These are phyloP conservation scores for Oryza nivara DNA, from an alignment of 176 grass and related monocot genomes.

Conservation along the genomic window DNA sequence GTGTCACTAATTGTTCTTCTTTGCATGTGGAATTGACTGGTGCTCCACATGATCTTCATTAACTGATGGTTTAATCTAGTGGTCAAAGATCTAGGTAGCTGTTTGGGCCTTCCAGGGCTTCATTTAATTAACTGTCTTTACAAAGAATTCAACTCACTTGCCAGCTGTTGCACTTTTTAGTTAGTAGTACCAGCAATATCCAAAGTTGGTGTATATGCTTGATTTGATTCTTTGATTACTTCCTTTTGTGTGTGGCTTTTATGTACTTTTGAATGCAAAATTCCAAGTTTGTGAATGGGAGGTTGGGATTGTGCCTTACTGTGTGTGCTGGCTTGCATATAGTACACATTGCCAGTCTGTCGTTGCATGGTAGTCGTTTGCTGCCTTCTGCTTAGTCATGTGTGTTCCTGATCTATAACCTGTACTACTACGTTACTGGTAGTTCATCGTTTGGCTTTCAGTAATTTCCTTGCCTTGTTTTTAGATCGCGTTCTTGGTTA, in stretches of 20 bases:
- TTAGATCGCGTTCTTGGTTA: not conserved
- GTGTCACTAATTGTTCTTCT: not conserved
- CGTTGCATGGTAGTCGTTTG: not conserved
- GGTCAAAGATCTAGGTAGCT: not conserved
- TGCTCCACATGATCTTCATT: not conserved
- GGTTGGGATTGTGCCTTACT: not conserved
- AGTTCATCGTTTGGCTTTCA: not conserved
- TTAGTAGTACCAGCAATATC: not conserved
- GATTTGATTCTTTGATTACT: not conserved
- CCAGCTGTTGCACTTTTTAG: not conserved
- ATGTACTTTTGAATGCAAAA: not conserved
- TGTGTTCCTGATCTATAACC: not conserved
- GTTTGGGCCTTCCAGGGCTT: not conserved
- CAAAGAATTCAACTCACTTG: not conserved
- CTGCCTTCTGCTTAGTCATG: not conserved
- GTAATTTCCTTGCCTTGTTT: not conserved
- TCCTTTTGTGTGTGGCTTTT: not conserved
- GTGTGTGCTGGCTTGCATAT: not conserved
- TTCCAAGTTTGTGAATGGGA: conserved; percentile 7
- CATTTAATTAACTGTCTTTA: not conserved
- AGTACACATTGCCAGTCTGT: not conserved
- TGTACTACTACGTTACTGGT: not conserved
- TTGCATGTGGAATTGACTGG: not conserved
- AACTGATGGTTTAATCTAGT: not conserved
- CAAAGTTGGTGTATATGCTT: not conserved